Conservation (phyloP, 1,139 yeast species). For the Debaryomyces fabryi region DNA sequence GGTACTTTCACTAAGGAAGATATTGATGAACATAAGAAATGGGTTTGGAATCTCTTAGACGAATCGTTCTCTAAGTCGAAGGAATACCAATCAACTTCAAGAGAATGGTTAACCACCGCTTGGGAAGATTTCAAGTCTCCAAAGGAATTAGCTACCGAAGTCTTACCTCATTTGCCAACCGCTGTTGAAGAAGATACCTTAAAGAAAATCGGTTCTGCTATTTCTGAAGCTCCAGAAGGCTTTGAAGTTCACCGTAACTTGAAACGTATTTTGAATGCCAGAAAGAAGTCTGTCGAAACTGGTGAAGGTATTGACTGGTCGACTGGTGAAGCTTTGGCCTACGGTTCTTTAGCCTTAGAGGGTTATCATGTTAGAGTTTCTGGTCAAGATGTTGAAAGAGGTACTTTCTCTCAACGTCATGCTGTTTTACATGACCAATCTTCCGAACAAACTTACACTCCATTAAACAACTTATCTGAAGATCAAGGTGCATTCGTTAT, state of each 20-base stretch:
- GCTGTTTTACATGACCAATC: conserved; percentile 97
- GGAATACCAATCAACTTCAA: conserved; percentile 87
- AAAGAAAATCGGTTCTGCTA: conserved; percentile 75
- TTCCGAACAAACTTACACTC: conserved; percentile 80
- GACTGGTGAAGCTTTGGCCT: conserved; percentile 98
- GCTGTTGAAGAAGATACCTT: conserved; percentile 75
- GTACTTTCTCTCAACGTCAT: conserved; percentile 99
- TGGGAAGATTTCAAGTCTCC: conserved; percentile 99
- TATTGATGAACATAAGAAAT: conserved; percentile 92
- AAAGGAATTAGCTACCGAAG: conserved; percentile 93
- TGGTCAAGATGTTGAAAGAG: conserved; percentile 99
- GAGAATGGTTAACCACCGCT: conserved; percentile 98
- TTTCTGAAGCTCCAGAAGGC: conserved; percentile 84
- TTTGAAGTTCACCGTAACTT: conserved; percentile 94
- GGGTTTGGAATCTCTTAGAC: conserved; percentile 97
- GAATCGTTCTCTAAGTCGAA: conserved; percentile 85
- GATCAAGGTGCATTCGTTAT: conserved; percentile 87
- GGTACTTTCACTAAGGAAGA: conserved; percentile 89
- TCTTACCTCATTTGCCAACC: conserved; percentile 95
- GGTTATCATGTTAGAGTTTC: conserved; percentile 97
- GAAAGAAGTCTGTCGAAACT: conserved; percentile 82
- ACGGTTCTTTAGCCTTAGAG: conserved; percentile 87
- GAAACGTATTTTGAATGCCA: conserved; percentile 87
- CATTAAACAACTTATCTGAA: conserved; percentile 76
- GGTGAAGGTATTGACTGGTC: conserved; percentile 99